Evolutionary conservation across 257 asterid genomes (phyloP), one percentile per base, ranked within the genome.

Genomic region (Solanum verrucosum): DNA sequence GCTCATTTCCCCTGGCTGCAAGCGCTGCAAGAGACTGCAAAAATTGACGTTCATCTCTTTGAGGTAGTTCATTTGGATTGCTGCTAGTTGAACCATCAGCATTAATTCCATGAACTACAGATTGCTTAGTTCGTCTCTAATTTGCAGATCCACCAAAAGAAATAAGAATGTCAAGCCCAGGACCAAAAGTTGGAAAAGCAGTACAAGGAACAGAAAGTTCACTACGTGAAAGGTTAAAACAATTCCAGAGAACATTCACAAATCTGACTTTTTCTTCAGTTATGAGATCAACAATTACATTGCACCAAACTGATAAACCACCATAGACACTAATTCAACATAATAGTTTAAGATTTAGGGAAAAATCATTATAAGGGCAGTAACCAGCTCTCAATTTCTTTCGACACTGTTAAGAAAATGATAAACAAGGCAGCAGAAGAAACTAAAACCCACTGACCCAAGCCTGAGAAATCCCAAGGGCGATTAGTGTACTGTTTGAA

Each of bases 11-110:
- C 85, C 93, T 56, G 3, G 90, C 38, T 20, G 94, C 87, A 78
- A 94, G 94, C 37, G 99, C 38, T 25, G 94, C 87, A 78, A 95
- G 93, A 71, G 99, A 93, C 60, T 95, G 98, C 94, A 96, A 89
- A 84, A 95, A 93, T 40, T 93, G 94, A 86, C 94, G 99, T 42
- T 95, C 98, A 73, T 88, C 92, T 85, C 89, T 91, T 87, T 85
- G 84, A 34, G 95, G 74, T 87, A 92, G 94, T 87, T 89, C 89
- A 60, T 86, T 86, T 90, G 91, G 93, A 89, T 84, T 88, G 84
- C 91, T 56, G 79, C 87, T 86, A 91, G 89, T 89, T 72, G 94
- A 93, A 87, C 91, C 91, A 56, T 87, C 95, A n/a, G 71, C 72
- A 34, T 77, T 89, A 88, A 89, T 92, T 82, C 92, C 40, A 86